Evolutionary conservation across 2,329 filamentous ascomycete species (phyloP), one percentile per base, ranked within the genome.

Genomic region (Trichoderma aggressivum): DNA sequence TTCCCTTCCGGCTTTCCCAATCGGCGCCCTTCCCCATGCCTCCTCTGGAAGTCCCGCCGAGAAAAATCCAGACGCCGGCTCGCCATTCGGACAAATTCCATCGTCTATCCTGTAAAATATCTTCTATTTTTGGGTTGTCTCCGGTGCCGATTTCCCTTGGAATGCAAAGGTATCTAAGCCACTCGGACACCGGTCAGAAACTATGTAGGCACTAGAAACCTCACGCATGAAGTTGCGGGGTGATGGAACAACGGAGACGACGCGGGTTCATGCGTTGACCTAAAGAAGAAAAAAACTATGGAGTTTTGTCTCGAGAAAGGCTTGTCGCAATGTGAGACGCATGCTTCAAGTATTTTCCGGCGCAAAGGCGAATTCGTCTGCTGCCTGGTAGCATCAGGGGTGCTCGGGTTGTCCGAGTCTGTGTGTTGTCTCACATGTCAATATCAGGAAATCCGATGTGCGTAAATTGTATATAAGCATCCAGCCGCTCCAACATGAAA

Each of bases 381-480:
- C 56, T 50, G 65, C 36, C 36, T 53, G 34, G 65, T 36, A 21
- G 65, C 28, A 60, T 69, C 65, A 53, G 65, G 65, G 65, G 65
- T 14, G 65, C 28, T 36, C 65, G 65, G 65, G 26, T 26, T 34
- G 36, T 60, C 55, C 55, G 53, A 32, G 55, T 68, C 43, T 61
- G 56, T 65, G 62, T 65, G 62, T 7, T 50, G 65, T 61, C 56
- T 69, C 65, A 69, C 65, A 61, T 68, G 12, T n/a, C 24, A 21
- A 16, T 11, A 66, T 39, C 7, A 34, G 28, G 53, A 34, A 58
- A 47, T 6, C 18, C 39, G 26, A 50, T 50, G 28, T 14, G 21
- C 8, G 21, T 47, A 50, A 28, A 18, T 10, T 24, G 26, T 34
- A 69, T 68, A 60, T 68, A 68, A 50, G 14, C 34, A 53, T 50